phyloP scores from a whole-genome alignment of 2,329 filamentous ascomycete genomes.

The Scytalidium lignicola region DNA sequence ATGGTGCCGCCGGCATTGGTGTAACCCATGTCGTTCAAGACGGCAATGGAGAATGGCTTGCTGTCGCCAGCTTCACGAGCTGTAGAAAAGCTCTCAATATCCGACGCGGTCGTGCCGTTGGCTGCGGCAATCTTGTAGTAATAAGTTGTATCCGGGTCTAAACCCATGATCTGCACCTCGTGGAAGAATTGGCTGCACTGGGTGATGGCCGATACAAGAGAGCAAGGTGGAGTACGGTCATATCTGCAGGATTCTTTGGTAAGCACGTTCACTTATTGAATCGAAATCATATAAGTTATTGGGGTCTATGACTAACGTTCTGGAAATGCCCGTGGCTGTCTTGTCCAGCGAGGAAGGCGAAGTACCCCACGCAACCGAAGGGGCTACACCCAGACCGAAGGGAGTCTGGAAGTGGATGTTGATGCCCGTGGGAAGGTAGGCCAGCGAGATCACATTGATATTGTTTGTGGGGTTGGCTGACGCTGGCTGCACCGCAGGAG shows the following conservation, averaged over 20 bases:
- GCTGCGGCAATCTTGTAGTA: conserved; percentile 32
- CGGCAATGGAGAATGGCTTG: conserved; percentile 37
- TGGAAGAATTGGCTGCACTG: conserved; percentile 38
- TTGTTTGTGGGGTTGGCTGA: conserved; percentile 41
- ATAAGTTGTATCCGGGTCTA: conserved; percentile 39
- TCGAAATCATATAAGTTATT: background rate
- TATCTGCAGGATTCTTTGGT: conserved; percentile 27
- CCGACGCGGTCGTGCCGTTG: conserved; percentile 42
- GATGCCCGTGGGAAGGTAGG: conserved; percentile 41
- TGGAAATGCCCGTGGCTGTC: conserved; percentile 15
- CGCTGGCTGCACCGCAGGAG: conserved; percentile 41
- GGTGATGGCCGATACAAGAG: conserved; percentile 35
- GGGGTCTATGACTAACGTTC: conserved; percentile 28
- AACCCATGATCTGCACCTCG: conserved; percentile 36
- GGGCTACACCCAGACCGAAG: conserved; percentile 36
- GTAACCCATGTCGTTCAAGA: conserved; percentile 44
- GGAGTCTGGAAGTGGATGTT: conserved; percentile 48
- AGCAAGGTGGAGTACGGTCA: conserved; percentile 44
- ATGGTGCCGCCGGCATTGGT: background rate
- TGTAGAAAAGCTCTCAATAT: conserved; percentile 40
- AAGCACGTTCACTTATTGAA: too few relatives aligned
- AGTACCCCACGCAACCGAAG: background rate
- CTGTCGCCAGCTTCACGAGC: conserved; percentile 36
- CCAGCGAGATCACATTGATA: conserved; percentile 43
- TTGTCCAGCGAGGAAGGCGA: background rate